Conservation (phyloP, 2,329 filamentous ascomycete genomes). For the Septoria linicola region DNA sequence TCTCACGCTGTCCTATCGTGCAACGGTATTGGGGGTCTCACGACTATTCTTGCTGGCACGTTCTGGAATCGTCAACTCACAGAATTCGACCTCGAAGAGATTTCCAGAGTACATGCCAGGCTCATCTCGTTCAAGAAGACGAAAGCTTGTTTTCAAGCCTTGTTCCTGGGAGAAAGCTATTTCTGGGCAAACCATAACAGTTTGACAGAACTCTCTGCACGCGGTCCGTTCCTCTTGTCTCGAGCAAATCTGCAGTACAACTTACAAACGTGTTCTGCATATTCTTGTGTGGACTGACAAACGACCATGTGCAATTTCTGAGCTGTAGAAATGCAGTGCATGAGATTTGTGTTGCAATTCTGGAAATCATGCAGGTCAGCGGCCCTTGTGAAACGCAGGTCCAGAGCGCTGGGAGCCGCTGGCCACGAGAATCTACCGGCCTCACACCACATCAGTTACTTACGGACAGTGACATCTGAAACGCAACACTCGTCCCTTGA, state of each 20-base stretch:
- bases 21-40: no score
- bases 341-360: constrained; percentile 1
- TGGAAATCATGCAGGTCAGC: constrained; percentile 4
- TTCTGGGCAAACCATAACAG: background rate
- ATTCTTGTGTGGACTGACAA: background rate
- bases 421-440: background rate
- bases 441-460: background rate
- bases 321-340: background rate
- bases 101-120: background rate
- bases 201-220: background rate
- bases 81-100: background rate
- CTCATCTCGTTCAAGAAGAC: constrained; percentile 4
- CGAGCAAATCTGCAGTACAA: background rate
- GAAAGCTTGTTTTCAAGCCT: constrained; percentile 3
- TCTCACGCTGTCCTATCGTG: no score
- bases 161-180: background rate
- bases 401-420: background rate
- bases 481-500: constrained; percentile 1
- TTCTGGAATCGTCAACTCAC: background rate
- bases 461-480: background rate
- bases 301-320: background rate
- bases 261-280: background rate
- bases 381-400: constrained; percentile 1
- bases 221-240: background rate
- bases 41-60: no score